Base-by-base conservation (phyloP, 768 basidiomycete genomes). In the Tricholoma hemisulphureum region DNA sequence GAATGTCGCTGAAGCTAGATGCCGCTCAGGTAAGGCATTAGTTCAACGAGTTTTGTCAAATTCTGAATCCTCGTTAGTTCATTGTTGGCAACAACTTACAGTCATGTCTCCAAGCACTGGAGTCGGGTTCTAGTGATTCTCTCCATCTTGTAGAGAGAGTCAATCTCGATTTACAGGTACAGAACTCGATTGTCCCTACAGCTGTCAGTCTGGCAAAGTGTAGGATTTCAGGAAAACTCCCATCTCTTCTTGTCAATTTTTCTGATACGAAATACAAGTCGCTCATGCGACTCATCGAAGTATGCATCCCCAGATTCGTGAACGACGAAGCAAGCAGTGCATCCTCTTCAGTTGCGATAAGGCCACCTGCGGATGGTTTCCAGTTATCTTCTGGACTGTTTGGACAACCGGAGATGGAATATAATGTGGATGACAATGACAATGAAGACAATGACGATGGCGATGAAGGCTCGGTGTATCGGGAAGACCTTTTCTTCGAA, bases 71-170 rank as follows among this genome's bases (percentile, higher is more conserved):
- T 84, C 31, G 75, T 84, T 56, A 98, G 93, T 93, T 99, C 57
- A 79, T 99, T 57, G 81, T 99, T 53, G 97, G 97, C 9, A 82
- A 88, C 51, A 86, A 90, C 65, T 74, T 98, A 34, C 80, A 91
- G 58, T 80, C 87, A 9, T 98, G 93, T 71, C 83, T 91, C 56
- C 79, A 85, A 13, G 96, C 94, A 7, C 80, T 99, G 28, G 80
- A 80, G 2, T 81, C 82, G 8, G 72, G 81, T 51, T 75, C 77
- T 20, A 72, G 65, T 46, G 81, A 84, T 68, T 80, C 83, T 28
- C 80, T 97, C 14, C 97, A 98, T 73, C 77, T 99, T 51, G 75
- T 99, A 39, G 97, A 98, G 75, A 85, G 93, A 46, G 93, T 93
- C 66, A 96, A 86, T 71, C 88, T 99, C 67, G 86, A 90, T 62